Conservation (phyloP, 2,329 filamentous ascomycete species). For the Arthrobotrys megalospora region DNA sequence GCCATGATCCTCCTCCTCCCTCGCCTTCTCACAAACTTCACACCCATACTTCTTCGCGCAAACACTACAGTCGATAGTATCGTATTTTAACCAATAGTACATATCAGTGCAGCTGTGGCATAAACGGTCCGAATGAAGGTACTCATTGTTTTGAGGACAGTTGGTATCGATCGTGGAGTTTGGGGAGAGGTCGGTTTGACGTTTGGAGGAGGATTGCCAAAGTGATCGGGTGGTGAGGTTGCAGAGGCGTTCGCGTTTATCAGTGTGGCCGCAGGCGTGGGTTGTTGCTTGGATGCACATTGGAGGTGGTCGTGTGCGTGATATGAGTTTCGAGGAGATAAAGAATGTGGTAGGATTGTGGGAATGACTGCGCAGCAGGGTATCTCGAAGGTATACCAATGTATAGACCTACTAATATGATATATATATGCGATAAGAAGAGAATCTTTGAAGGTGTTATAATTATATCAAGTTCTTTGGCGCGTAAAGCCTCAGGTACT, state of each 20-base stretch:
- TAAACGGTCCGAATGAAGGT: constrained; percentile 27
- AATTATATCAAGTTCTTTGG: too few relatives aligned
- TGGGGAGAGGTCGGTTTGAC: not conserved
- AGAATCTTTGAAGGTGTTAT: too few relatives aligned
- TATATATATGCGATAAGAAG: too few relatives aligned
- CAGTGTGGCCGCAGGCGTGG: constrained; percentile 36
- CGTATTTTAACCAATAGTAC: constrained; percentile 26
- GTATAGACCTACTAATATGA: too few relatives aligned
- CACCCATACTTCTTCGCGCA: constrained; percentile 38
- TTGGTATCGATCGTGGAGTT: not conserved
- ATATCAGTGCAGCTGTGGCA: constrained; percentile 30
- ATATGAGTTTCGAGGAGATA: not conserved
- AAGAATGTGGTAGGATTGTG: too few relatives aligned
- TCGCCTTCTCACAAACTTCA: constrained; percentile 28
- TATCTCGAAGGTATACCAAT: too few relatives aligned
- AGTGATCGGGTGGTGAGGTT: not conserved
- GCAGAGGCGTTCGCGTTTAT: constrained; percentile 42
- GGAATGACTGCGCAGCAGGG: too few relatives aligned
- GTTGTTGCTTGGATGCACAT: constrained; percentile 45
- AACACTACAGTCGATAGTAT: constrained; percentile 27
- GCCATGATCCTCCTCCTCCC: constrained; percentile 21
- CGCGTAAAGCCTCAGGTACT: too few relatives aligned
- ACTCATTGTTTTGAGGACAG: constrained; percentile 21
- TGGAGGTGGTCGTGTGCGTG: too few relatives aligned
- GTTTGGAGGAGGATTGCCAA: constrained; percentile 4